A percentile compares a stretch with the other conserved stretches of the same genome.
Evolutionary conservation across 2,329 filamentous ascomycete genomes (phyloP).

Genomic region (Plectosphaerella cucumerina): DNA sequence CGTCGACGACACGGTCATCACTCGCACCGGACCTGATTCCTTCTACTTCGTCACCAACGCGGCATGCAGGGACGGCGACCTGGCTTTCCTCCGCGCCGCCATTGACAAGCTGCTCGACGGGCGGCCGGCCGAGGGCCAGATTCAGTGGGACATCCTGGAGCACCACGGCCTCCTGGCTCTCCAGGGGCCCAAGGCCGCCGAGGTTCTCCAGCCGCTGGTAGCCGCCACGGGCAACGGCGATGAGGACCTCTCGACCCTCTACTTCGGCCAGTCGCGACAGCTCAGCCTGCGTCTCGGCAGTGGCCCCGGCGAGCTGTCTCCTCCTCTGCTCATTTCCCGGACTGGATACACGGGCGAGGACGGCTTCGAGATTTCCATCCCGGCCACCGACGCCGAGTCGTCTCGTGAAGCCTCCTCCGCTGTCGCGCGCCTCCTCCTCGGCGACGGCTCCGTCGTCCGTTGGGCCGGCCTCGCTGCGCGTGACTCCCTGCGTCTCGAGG

Average conservation of each 20-base stretch:
- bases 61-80: conserved; percentile 84
- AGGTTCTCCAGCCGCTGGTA: conserved; percentile 63
- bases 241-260: conserved; percentile 75
- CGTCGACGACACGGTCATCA: conserved; percentile 90
- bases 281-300: conserved; percentile 55
- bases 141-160: conserved; percentile 67
- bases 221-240: conserved; percentile 44
- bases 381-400: conserved; percentile 27
- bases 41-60: conserved; percentile 98
- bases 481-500: conserved; percentile 89
- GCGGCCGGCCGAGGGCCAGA: conserved; percentile 44
- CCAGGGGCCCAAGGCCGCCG: conserved; percentile 75
- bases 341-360: conserved; percentile 98
- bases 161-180: conserved; percentile 79
- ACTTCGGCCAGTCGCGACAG: conserved; percentile 63
- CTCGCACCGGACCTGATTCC: conserved; percentile 64
- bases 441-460: conserved; percentile 47
- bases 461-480: conserved; percentile 86
- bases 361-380: conserved; percentile 91
- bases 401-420: conserved; percentile 56
- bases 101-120: conserved; percentile 53
- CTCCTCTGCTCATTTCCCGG: conserved; percentile 63
- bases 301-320: conserved; percentile 41
- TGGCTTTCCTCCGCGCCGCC: conserved; percentile 68
- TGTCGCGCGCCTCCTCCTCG: conserved; percentile 53